Evolutionary conservation across 331 rosid species (phyloP).

Genomic region (Malus hybrid): DNA sequence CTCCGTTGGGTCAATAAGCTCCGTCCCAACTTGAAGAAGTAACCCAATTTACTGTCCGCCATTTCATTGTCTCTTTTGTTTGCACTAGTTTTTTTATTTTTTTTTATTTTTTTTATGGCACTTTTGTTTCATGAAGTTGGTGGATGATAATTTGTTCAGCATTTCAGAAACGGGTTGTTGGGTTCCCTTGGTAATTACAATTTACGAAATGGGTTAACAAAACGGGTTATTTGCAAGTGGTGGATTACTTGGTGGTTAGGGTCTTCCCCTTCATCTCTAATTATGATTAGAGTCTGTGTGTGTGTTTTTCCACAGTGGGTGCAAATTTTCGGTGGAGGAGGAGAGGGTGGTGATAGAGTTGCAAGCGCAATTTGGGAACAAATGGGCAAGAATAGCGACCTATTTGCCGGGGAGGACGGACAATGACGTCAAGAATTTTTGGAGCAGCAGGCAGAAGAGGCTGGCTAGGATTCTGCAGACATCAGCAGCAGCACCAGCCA

Average conservation of each 20-base stretch:
- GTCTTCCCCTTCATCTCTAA: background rate
- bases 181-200: background rate
- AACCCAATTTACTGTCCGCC: background rate
- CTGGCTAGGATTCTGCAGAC: slow-evolving; percentile 58
- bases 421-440: slow-evolving; percentile 82
- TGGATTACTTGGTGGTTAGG: too few species aligned
- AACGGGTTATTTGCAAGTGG: too few species aligned
- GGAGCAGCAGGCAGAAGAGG: slow-evolving; percentile 89
- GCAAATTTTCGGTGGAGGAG: slow-evolving; percentile 72
- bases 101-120: accelerated
- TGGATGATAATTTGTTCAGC: background rate
- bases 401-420: slow-evolving; percentile 68
- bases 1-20: slow-evolving; percentile 97
- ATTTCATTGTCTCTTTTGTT: background rate
- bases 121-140: background rate
- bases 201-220: background rate
- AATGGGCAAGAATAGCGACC: slow-evolving; percentile 78
- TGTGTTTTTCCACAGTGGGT: slow-evolving; percentile 40
- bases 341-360: slow-evolving; percentile 81
- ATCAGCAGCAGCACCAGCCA: slow-evolving; percentile 18
- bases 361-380: slow-evolving; percentile 77
- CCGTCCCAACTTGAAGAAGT: slow-evolving; percentile 81
- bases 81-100: too few species aligned
- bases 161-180: background rate
- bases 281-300: background rate